phyloP scores from a whole-genome alignment of 768 basidiomycete genomes.

The Antrodiella citrinella region DNA sequence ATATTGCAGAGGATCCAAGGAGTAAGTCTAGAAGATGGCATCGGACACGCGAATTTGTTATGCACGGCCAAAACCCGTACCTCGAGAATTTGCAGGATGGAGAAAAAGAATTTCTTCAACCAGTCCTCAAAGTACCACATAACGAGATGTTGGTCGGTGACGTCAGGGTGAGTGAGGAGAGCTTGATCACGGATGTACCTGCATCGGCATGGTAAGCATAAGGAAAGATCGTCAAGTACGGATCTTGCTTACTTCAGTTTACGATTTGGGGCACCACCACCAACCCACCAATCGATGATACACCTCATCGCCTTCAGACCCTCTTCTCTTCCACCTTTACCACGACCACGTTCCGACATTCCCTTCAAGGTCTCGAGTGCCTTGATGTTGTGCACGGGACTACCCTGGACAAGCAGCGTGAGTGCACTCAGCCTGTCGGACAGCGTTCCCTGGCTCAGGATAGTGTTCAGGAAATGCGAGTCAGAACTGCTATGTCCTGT shows the following conservation, averaged over 20 bases:
- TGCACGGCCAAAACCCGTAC: slow-evolving; percentile 27
- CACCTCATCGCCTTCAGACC: slow-evolving; percentile 85
- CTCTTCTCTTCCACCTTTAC: slow-evolving; percentile 89
- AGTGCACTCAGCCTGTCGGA: slow-evolving; percentile 89
- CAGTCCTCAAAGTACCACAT: slow-evolving; percentile 95
- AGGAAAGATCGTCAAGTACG: slow-evolving; percentile 1
- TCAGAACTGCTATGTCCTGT: slow-evolving; percentile 53
- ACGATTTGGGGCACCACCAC: slow-evolving; percentile 80
- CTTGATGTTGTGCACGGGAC: slow-evolving; percentile 78
- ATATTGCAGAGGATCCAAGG: slow-evolving; percentile 80
- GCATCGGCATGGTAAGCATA: neutral
- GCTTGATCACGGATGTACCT: slow-evolving; percentile 93
- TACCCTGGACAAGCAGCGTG: slow-evolving; percentile 81
- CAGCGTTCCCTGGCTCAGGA: slow-evolving; percentile 82
- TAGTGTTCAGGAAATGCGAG: slow-evolving; percentile 71
- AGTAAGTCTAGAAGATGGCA: slow-evolving; percentile 46
- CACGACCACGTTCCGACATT: slow-evolving; percentile 72
- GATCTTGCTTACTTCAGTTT: slow-evolving; percentile 66
- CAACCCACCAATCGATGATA: slow-evolving; percentile 96
- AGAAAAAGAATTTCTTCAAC: slow-evolving; percentile 96
- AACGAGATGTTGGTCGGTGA: slow-evolving; percentile 66
- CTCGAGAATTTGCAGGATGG: slow-evolving; percentile 84
- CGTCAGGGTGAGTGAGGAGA: slow-evolving; percentile 42
- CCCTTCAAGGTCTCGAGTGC: slow-evolving; percentile 67
- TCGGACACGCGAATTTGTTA: neutral